phyloP scores from a whole-genome alignment of 2,329 filamentous ascomycete genomes.

The Dothiorella sarmentorum region DNA sequence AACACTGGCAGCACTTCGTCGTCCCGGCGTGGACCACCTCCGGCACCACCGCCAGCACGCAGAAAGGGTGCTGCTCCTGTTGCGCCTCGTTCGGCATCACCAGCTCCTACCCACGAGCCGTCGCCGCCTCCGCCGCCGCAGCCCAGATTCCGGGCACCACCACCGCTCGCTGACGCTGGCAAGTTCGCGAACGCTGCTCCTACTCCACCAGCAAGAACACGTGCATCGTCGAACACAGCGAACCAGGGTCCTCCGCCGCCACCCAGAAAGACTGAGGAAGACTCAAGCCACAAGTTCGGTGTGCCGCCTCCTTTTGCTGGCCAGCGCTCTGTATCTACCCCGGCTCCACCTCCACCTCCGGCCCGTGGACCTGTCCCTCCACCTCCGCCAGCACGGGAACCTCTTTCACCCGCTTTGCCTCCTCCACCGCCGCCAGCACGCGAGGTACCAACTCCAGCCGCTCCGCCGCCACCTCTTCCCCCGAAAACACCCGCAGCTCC shows the following conservation, averaged over 20 bases:
- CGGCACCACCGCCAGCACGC: slow-evolving; percentile 55
- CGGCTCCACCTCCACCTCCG: slow-evolving; percentile 70
- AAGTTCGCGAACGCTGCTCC: slow-evolving; percentile 60
- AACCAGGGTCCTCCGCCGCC: slow-evolving; percentile 62
- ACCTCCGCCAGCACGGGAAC: slow-evolving; percentile 43
- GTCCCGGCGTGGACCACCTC: slow-evolving; percentile 56
- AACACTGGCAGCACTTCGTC: slow-evolving; percentile 58
- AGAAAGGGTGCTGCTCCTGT: slow-evolving; percentile 39
- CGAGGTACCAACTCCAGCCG: slow-evolving; percentile 38
- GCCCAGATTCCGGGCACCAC: slow-evolving; percentile 76
- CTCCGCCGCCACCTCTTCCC: slow-evolving; percentile 60
- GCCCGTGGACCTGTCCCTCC: slow-evolving; percentile 65
- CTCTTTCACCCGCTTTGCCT: slow-evolving; percentile 32
- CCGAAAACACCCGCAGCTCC: slow-evolving; percentile 41
- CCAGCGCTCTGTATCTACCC: slow-evolving; percentile 50
- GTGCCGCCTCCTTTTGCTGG: slow-evolving; percentile 79
- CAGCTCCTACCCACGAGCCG: slow-evolving; percentile 54
- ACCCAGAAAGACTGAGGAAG: slow-evolving; percentile 64
- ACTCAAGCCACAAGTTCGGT: slow-evolving; percentile 58
- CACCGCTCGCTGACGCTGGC: slow-evolving; percentile 83
- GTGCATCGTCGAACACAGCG: slow-evolving; percentile 49
- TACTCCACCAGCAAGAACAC: slow-evolving; percentile 45
- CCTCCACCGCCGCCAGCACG: slow-evolving; percentile 52
- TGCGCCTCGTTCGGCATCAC: slow-evolving; percentile 50
- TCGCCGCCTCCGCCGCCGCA: slow-evolving; percentile 65